Conservation (phyloP, 352 stramenopile genomes). For the Phytophthora foliorum region DNA sequence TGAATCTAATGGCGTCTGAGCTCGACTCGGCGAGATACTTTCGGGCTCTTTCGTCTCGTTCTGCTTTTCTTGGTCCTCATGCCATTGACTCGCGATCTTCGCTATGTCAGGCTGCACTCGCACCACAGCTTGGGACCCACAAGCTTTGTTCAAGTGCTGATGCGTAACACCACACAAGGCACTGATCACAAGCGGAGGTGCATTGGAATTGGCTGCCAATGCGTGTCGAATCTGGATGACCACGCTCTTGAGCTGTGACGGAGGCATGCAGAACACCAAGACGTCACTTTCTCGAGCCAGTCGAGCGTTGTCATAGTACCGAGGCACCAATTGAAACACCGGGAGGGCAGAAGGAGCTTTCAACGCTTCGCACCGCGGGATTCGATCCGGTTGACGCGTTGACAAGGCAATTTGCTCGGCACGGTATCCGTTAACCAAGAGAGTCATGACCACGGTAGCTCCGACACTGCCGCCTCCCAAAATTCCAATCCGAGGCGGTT, state of each 20-base stretch:
- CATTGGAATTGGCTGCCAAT: constrained; percentile 35
- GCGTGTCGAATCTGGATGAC: constrained; percentile 74
- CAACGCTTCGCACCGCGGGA: constrained; percentile 51
- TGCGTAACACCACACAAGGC: constrained; percentile 50
- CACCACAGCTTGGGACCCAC: constrained; percentile 49
- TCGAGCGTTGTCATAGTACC: constrained; percentile 71
- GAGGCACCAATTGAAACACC: constrained; percentile 49
- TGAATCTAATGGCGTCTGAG: constrained; percentile 1
- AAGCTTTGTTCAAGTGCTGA: constrained; percentile 60
- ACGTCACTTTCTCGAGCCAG: constrained; percentile 63
- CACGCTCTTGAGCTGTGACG: constrained; percentile 76
- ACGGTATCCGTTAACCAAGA: constrained; percentile 56
- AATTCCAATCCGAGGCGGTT: constrained; percentile 53
- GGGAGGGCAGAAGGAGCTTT: constrained; percentile 26
- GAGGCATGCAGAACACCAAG: constrained; percentile 70
- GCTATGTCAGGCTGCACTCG: constrained; percentile 39
- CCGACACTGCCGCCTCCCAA: constrained; percentile 66
- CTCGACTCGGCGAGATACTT: background rate
- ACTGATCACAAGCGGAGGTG: constrained; percentile 53
- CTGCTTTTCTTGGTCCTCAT: constrained; percentile 18
- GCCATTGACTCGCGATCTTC: constrained; percentile 35
- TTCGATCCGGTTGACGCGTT: constrained; percentile 65
- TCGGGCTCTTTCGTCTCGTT: background rate
- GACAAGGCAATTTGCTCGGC: constrained; percentile 51
- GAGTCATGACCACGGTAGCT: constrained; percentile 53